Evolutionary conservation across 2,329 filamentous ascomycete species (phyloP), one percentile per base, ranked within the genome.

Genomic region (Penicillium brasilianum): DNA sequence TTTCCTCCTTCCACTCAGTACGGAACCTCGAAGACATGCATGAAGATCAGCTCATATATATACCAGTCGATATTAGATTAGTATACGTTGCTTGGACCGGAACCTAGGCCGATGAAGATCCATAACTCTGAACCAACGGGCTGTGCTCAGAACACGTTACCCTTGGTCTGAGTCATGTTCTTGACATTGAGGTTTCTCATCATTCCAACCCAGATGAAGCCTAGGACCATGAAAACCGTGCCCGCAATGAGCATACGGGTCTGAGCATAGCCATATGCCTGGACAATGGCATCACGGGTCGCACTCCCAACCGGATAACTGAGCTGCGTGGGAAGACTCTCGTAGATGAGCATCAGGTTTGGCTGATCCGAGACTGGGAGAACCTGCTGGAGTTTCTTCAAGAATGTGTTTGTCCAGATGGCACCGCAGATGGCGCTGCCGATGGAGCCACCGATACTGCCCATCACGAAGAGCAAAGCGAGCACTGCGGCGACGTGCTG

Each of bases 321-420:
- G 28, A 64, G 37, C 46, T 69, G 66, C 1, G 30, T 57, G 8
- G 53, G 28, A 13, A 69, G 16, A 49, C 62, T 56, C 34, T 66
- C 66, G 18, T 69, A 69, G 13, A 69, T 69, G 6, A 25, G 18
- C 2, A 63, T 63, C 20, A 66, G 53, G 18, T 67, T 54, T 3
- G 50, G 18, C 55, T 66, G 55, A 5, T 55, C 54, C 0, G 49
- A 30, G 2, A 49, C 51, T 5, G 85, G 84, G 0, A 87, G 76
- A 57, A 82, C 76, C 49, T 71, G 69, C 16, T 61, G 62, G 4
- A 88, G 77, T 0, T 78, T 78, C 5, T 76, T 71, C 8, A 78
- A 78, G 73, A 88, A 85, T 0, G 84, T 82, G 60, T 83, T 81
- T 0, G 82, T 85, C 86, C 87, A 90, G 66, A 90, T 87, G 11